Percentiles rank a stretch among this genome's conserved stretches.
Evolutionary conservation across 805 yeast species (phyloP).

Genomic region (Candida insectorum): DNA sequence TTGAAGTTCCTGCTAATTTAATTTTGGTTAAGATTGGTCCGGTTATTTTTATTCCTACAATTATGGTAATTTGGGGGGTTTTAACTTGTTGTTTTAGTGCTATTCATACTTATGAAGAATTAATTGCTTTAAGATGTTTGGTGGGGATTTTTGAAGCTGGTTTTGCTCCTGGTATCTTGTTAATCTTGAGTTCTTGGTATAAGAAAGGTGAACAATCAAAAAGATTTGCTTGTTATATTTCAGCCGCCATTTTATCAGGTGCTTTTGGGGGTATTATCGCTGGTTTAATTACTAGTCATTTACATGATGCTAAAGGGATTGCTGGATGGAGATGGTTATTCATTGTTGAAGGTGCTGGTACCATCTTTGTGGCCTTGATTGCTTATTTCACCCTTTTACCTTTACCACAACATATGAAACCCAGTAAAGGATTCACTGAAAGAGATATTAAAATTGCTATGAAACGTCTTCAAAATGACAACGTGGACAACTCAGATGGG

Average conservation of each 20-base stretch:
- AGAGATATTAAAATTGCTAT: constrained; percentile 6
- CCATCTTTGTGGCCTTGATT: constrained; percentile 30
- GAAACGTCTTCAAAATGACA: constrained; percentile 5
- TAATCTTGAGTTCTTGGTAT: constrained; percentile 20
- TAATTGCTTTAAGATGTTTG: constrained; percentile 19
- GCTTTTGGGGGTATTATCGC: constrained; percentile 19
- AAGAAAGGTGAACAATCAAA: constrained; percentile 18
- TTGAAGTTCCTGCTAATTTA: constrained; percentile 20
- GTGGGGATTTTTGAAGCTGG: constrained; percentile 28
- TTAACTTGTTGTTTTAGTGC: constrained; percentile 5
- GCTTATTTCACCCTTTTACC: constrained; percentile 28
- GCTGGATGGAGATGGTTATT: constrained; percentile 47
- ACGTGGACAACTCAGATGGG: constrained; percentile 7
- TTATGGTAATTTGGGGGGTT: constrained; percentile 9
- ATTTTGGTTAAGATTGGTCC: constrained; percentile 34
- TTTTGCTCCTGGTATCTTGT: constrained; percentile 18
- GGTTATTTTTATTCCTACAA: constrained; percentile 59
- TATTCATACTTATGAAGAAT: neutral
- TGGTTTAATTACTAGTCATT: constrained; percentile 17
- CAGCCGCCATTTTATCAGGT: constrained; percentile 10
- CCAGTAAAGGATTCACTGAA: constrained; percentile 6
- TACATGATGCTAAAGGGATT: constrained; percentile 37
- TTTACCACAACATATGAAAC: constrained; percentile 9
- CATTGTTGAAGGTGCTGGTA: constrained; percentile 30
- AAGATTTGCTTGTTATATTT: constrained; percentile 12